Conservation (phyloP, 352 stramenopile species). For the Aphanomyces invadans region DNA sequence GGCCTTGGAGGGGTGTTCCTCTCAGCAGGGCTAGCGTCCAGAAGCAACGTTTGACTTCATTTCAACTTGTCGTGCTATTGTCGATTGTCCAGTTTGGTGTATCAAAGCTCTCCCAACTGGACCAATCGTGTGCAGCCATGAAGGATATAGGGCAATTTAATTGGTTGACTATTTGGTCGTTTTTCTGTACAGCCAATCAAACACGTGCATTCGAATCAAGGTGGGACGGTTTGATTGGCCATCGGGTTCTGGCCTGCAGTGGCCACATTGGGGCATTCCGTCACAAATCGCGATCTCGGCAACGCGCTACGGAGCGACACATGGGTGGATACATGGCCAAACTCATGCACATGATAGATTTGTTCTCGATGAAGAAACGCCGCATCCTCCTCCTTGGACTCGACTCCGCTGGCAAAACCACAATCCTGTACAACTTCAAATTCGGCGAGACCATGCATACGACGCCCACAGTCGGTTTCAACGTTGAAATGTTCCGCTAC, state of each 20-base stretch:
- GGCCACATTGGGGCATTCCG: too few species aligned
- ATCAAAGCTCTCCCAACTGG: too few species aligned
- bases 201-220: background rate
- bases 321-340: constrained; percentile 8
- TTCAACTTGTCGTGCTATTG: too few species aligned
- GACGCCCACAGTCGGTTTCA: constrained; percentile 83
- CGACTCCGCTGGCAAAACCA: constrained; percentile 95
- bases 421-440: constrained; percentile 89
- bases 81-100: too few species aligned
- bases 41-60: too few species aligned
- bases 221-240: background rate
- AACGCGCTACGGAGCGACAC: too few species aligned
- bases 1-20: too few species aligned
- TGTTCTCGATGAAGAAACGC: constrained; percentile 1
- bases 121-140: background rate
- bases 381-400: constrained; percentile 91
- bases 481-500: constrained; percentile 72
- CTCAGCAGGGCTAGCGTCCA: too few species aligned
- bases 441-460: constrained; percentile 62
- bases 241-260: background rate
- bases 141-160: background rate
- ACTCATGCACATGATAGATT: background rate
- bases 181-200: background rate
- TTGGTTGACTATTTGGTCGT: background rate
- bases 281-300: too few species aligned